Evolutionary conservation across 805 yeast species (phyloP).

Genomic region (Saturnispora zaruensis): DNA sequence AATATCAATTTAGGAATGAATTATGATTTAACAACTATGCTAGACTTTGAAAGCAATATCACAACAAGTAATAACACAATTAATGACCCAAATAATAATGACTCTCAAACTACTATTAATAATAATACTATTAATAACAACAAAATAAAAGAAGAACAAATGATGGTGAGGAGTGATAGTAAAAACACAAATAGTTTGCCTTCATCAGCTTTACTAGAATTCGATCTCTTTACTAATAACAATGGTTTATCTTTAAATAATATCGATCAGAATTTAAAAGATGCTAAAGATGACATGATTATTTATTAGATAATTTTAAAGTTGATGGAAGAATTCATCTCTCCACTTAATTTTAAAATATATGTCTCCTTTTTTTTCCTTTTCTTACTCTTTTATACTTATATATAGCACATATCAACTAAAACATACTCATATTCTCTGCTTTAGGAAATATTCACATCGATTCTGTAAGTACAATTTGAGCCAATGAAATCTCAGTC

Average conservation of each 20-base stretch:
- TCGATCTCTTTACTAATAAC: constrained; percentile 3
- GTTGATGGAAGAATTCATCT: not conserved
- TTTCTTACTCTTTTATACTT: not conserved
- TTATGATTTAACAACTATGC: constrained; percentile 7
- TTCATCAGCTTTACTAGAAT: constrained; percentile 3
- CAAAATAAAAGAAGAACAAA: constrained; percentile 3
- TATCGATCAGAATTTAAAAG: not conserved
- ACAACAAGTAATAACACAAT: not conserved
- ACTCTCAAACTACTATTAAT: not conserved
- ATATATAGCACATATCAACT: not conserved
- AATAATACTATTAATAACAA: not conserved
- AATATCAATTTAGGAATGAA: constrained; percentile 6
- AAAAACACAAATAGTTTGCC: not conserved
- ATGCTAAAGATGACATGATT: constrained; percentile 6
- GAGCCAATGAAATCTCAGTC: not conserved
- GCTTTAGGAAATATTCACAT: not conserved
- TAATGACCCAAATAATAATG: constrained; percentile 1
- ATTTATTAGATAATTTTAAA: not conserved
- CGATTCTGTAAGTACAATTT: not conserved
- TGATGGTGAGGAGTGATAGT: constrained; percentile 2
- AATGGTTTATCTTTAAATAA: not conserved
- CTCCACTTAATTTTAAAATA: not conserved
- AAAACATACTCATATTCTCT: not conserved
- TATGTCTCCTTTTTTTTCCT: not conserved
- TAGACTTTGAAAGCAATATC: constrained; percentile 3